Base-by-base conservation (phyloP, 2,329 filamentous ascomycete species). In the Capronia coronata region DNA sequence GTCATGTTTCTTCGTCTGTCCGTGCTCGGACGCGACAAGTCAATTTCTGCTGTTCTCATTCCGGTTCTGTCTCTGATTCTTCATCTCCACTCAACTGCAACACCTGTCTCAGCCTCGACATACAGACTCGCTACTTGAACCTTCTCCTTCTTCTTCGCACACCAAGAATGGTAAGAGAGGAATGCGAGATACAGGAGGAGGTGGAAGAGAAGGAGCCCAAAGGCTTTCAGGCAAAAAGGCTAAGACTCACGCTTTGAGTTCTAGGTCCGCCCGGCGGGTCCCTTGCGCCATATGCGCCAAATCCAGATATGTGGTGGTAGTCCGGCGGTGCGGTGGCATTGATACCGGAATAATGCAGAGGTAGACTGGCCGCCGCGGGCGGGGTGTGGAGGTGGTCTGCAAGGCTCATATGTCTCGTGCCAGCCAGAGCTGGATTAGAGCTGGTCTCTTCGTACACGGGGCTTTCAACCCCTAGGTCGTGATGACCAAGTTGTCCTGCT, bases 221-320 rank as follows among this genome's bases (percentile, higher is more conserved):
- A 10, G 37, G 21, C 37, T 35, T 32, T 48, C 44, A 48, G 41
- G 44, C 48, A 32, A 6, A 19, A 14, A 37, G 37, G 45, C 41
- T 34, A 27, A 41, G 45, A 54, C 54, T 54, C 51, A 57, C 54
- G 46, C 46, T 50, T 47, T 53, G 46, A 37, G 51, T 57, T 37
- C 48, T 54, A 45, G 54, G 54, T 43, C 48, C 49, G 8, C 54
- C 54, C 14, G 48, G 42, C 49, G 48, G 50, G 27, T 54, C 51
- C 48, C 48, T 48, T 1, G 51, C 27, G 40, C 51, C 50, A 46
- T 43, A 56, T n/a, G 48, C 46, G 45, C 39, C 30, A 42, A 48
- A 49, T 14, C 43, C 51, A n/a, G 46, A 49, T 3, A 43, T 42
- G 19, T 42, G 45, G 18, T 46, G 48, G 38, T 57, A 57, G 40